Evolutionary conservation across 2,329 filamentous ascomycete genomes (phyloP).

Genomic region (Penicillium polonicum): DNA sequence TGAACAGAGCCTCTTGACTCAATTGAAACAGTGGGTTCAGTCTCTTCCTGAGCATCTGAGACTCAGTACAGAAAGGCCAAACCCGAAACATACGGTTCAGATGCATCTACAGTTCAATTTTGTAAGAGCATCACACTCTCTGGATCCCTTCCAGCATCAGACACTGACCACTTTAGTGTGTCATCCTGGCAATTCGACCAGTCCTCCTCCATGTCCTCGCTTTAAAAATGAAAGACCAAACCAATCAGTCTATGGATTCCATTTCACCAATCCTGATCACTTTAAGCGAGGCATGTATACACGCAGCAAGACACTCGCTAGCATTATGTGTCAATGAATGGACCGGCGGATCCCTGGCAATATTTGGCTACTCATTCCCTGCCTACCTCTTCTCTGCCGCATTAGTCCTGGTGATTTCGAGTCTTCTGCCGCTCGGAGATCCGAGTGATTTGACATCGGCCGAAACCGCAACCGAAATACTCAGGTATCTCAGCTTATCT

Average conservation of each 20-base stretch:
- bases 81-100: constrained; percentile 24
- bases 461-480: constrained; percentile 26
- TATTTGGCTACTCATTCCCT: constrained; percentile 34
- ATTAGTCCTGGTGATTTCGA: constrained; percentile 30
- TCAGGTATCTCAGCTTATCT: constrained; percentile 15
- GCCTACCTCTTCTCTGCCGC: constrained; percentile 36
- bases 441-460: constrained; percentile 19
- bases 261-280: constrained; percentile 25
- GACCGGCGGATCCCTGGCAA: constrained; percentile 31
- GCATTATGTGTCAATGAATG: constrained; percentile 32
- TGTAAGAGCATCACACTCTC: constrained; percentile 14
- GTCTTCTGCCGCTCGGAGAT: constrained; percentile 20
- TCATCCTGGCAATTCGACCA: constrained; percentile 35
- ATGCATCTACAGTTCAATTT: constrained; percentile 36
- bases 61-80: constrained; percentile 16
- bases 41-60: constrained; percentile 29
- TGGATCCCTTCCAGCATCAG: background rate
- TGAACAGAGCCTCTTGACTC: constrained; percentile 35
- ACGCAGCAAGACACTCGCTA: constrained; percentile 32
- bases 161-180: constrained; percentile 25
- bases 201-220: constrained; percentile 33
- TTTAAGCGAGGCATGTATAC: constrained; percentile 33
- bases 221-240: constrained; percentile 9
- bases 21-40: constrained; percentile 33
- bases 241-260: constrained; percentile 8